Evolutionary conservation across 768 basidiomycete species (phyloP), one percentile per base, ranked within the genome.

Genomic region (Tricholoma hemisulphureum): DNA sequence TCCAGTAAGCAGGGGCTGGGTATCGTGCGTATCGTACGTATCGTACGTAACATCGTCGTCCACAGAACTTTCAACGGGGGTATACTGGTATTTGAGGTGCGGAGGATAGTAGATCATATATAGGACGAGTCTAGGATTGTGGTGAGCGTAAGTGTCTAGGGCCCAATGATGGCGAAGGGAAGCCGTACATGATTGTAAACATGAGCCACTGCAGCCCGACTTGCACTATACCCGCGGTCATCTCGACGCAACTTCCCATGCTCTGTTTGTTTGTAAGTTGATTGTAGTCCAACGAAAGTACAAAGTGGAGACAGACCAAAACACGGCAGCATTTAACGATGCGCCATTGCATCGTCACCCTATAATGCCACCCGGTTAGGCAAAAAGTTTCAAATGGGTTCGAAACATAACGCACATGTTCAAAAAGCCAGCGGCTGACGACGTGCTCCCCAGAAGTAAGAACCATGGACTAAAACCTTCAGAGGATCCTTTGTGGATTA

Each of bases 381-480:
- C n/a, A n/a, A n/a, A n/a, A n/a, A n/a, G n/a, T n/a, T n/a, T n/a
- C n/a, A n/a, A n/a, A n/a, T n/a, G n/a, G n/a, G 14, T 4, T 28
- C 16, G 26, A 48, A 48, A 29, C 2, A 48, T 16, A 10, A 69
- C 83, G 53, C 63, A 91, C 86, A 96, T 85, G 69, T 97, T 97
- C 50, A 95, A 75, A 82, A 95, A 83, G 0, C 83, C 90, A 0
- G 91, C 86, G 2, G 91, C 88, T 11, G 87, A 83, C 14, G 90
- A 91, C 0, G 90, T 92, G 60, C 87, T 88, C 6, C 97, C 97
- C 0, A 98, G 83, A 6, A 98, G 77, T 31, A 98, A 75, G 67
- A 91, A 98, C 83, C 90, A 88, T 16, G 95, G 93, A 60, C 91
- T 95, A 61, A 98, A 86, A 0, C 97, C 97, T 63, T 95, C 87